Evolutionary conservation across 208 protist species (phyloP), one percentile per base, ranked within the genome.

Genomic region (Tetramitus jugosus): DNA sequence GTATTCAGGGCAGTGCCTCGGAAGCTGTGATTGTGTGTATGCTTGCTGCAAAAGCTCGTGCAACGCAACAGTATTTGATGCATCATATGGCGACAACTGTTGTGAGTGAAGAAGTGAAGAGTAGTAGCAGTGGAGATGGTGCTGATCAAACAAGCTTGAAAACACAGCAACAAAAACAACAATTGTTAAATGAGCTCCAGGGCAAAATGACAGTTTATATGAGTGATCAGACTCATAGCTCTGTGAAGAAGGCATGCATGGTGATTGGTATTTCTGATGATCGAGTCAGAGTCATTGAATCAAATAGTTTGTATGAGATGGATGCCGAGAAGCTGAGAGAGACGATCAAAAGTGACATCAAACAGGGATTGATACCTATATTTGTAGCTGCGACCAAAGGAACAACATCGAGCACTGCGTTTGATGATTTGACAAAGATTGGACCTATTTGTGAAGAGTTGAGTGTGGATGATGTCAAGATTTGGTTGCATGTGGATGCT

Each of bases 401-500:
- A 45, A 82, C 81, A 13, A 84, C 81, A 33, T 60, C 23, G 4
- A 39, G 40, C 2, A 76, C 69, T 53, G 81, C 81, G 1, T 33
- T 82, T 42, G 81, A 84, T 80, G 60, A 78, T 42, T n/a, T 75
- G 7, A 23, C 20, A 1, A 45, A 42, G 2, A 81, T 83, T 39
- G 77, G 67, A 13, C 61, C 68, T 4, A 46, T 83, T 2, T 75
- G 71, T 65, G 17, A 62, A 3, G 45, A 53, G 23, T 10, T 79
- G 14, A 60, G 49, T 49, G 45, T 49, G 4, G n/a, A n/a, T n/a
- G n/a, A n/a, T n/a, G n/a, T n/a, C n/a, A 17, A 2, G 23, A 26
- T 83, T 7, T 84, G 76, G 62, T 37, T 84, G 3, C 81, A 84
- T 68, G 52, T 84, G 1, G 81, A 84, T 71, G 60, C 69, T 72